A percentile compares a stretch with the other conserved stretches of the same genome.
Conservation (phyloP, 2,329 filamentous ascomycete genomes). For the Colletotrichum filicis region DNA sequence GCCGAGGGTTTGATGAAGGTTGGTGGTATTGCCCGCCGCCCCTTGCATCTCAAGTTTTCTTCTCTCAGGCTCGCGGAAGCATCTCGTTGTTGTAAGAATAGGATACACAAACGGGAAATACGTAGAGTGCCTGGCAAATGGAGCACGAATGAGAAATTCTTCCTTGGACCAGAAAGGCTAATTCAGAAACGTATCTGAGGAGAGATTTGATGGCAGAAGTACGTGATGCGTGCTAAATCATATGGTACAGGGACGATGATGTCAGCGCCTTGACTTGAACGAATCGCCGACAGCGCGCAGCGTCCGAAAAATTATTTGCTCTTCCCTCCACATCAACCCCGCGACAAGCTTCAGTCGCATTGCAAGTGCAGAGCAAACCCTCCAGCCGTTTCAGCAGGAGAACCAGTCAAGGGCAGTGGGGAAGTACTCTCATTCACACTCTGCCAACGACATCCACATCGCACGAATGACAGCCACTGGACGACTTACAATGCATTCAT, state of each 20-base stretch:
- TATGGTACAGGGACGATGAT: slow-evolving; percentile 9
- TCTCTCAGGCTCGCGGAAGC: not conserved
- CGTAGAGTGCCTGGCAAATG: not conserved
- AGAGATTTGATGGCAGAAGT: not conserved
- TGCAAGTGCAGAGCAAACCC: not conserved
- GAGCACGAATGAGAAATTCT: not conserved
- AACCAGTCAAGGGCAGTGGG: not conserved
- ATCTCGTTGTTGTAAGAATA: not conserved
- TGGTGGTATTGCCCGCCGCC: not conserved
- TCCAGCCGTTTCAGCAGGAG: not conserved
- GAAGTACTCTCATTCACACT: not conserved
- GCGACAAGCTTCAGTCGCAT: not conserved
- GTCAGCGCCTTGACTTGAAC: slow-evolving; percentile 4
- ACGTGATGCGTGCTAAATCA: not conserved
- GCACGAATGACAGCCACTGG: not conserved
- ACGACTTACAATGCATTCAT: not conserved
- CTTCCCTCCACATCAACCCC: not conserved
- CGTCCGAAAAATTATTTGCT: not conserved
- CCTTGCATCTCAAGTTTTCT: not conserved
- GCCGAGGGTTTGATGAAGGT: not conserved
- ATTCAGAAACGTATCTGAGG: not conserved
- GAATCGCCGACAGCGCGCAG: not conserved
- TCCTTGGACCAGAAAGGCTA: not conserved
- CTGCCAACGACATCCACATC: not conserved
- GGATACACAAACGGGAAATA: not conserved